Base-by-base conservation (phyloP, 2,329 filamentous ascomycete genomes). In the Ascochyta fabae region DNA sequence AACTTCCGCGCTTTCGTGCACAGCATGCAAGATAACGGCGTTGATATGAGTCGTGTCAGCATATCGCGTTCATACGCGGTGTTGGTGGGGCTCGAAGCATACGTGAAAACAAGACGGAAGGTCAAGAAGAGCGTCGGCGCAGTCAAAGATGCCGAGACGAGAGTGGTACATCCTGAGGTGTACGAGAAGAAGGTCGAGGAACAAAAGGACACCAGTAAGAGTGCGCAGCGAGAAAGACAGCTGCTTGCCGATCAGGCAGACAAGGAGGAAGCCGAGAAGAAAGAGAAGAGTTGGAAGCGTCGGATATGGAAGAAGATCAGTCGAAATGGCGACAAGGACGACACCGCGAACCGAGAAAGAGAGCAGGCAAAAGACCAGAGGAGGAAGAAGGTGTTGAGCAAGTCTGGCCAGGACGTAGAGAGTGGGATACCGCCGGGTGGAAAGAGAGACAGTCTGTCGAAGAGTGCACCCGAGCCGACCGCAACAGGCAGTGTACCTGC, bases 1-100 rank as follows among this genome's bases (percentile, higher is more conserved):
- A 96, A 94, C 70, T 96, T 96, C 70, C 86, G 89, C 27, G 87
- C 88, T 1, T 96, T 96, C 67, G 84, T 96, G 2, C 85, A 87
- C 58, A 87, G 82, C 8, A 80, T 97, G 4, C 86, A 87, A 63
- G 86, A 88, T 0, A 84, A 84, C 29, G 89, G 89, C 1, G 92
- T 89, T 0, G 92, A 97, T 73, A 90, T 93, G 84, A 86, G 83
- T 13, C 87, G 85, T 24, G 87, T 96, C 10, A 89, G 87, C 16
- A 90, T 96, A 41, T 91, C 88, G 38, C 88, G 92, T 65, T 89
- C 88, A 1, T 96, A 96, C 69, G 88, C 90, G 0, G 86, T 96
- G 0, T 81, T 96, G 0, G 84, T 93, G 0, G 93, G 93, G 0
- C 80, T 96, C 4, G 92, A 96, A 78, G 84, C 87, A 13, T 96